Base-by-base conservation (phyloP, 1,284 basidiomycete genomes). In the Phlebopus sp. region DNA sequence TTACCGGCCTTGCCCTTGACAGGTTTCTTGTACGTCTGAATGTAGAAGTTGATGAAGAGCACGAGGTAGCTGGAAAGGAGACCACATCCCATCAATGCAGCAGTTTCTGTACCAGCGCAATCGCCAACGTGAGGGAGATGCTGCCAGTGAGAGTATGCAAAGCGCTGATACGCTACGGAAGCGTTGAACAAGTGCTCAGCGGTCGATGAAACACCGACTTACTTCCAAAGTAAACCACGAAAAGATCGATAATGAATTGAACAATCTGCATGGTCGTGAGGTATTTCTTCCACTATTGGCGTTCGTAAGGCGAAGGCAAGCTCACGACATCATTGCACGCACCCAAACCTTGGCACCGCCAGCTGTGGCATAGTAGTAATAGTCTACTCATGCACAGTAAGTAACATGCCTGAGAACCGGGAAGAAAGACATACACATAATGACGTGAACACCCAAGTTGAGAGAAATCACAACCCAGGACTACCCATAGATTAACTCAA, bases 341-440 rank as follows among this genome's bases (percentile, higher is more conserved):
- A 92, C 92, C 95, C 95, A 97, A 71, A 97, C 92, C 72, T 80
- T 91, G 63, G 88, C 88, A 59, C 95, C 95, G 62, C 93, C 92
- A 47, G 95, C 93, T 46, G 95, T 97, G 36, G 92, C 93, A 70
- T 86, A 97, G 74, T 97, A 97, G 75, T 97, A 97, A 73, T 98
- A 97, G 75, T 97, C 91, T 93, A 59, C 21, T 43, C 25, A 10
- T 13, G 14, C 40, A 43, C 52, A 25, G 43, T 53, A 29, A 56
- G 40, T 44, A 48, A 36, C 37, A 8, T 43, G 30, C 32, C 43
- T 15, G 4, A 17, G 23, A 30, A 39, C 17, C 25, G 44, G 23
- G 42, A 19, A 42, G 14, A 10, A 19, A 77, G 27, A 8, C 90
- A 67, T 69, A 93, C 90, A 99, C 97, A 99, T 99, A 61, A 98